Evolutionary conservation across 345 rosid genomes (phyloP), one percentile per base, ranked within the genome.

Genomic region (Psidium friedrichsthalianum): DNA sequence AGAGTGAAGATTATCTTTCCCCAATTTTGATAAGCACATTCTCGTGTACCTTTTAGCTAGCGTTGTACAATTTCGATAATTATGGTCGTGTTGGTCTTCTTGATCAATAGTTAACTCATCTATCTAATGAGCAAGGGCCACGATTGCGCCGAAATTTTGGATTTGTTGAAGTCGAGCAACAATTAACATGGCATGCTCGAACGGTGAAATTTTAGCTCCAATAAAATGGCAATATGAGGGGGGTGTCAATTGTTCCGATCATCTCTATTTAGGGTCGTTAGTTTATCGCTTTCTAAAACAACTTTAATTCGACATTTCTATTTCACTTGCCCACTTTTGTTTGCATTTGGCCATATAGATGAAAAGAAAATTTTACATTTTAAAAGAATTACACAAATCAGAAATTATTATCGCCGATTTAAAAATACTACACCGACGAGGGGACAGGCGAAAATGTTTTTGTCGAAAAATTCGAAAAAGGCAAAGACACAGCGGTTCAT

Each of bases 401-500:
- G 6, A 64, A 16, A 15, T 64, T 64, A 64, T 2, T 32, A 64
- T 3, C 9, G 22, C 22, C 13, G 1, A 29, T 18, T 12, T 58
- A n/a, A 13, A 14, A 58, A 12, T 1, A 58, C n/a, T n/a, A 3
- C 6, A n/a, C n/a, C 1, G 0, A 27, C 5, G 0, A 14, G 21
- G 21, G 18, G 56, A n/a, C 0, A 0, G 22, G 56, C 6, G 56
- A 6, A n/a, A 6, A 54, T 5, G 5, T 18, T 54, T 18, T 54
- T 21, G 25, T 55, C 24, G 2, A 6, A 18, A 61, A 61, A 0
- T 32, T 7, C 42, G 21, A 7, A 29, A 29, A 7, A 0, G 42
- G n/a, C n/a, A n/a, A n/a, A n/a, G 9, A n/a, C 69, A n/a, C 15
- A n/a, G 27, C 32, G 36, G 9, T 59, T 59, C 8, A 59, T 3